Evolutionary conservation across 2,329 filamentous ascomycete species (phyloP).

Genomic region (Pestalotiopsis sp.): DNA sequence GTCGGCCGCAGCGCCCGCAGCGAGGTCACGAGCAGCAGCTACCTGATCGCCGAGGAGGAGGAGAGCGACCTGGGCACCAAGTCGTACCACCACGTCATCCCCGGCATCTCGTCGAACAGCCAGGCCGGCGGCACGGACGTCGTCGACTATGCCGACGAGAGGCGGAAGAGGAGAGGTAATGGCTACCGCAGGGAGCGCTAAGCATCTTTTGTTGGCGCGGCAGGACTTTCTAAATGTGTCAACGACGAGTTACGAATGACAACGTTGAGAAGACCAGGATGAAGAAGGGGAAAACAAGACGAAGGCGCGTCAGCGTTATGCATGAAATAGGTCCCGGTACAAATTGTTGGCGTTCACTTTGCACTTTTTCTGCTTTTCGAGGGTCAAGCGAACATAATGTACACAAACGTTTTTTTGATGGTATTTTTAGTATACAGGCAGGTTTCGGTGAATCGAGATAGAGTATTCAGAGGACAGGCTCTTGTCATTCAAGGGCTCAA

Average conservation of each 20-base stretch:
- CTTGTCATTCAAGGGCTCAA: too few relatives aligned
- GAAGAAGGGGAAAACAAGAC: background rate
- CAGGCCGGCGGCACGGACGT: slow-evolving; percentile 13
- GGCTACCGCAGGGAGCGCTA: slow-evolving; percentile 28
- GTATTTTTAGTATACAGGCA: background rate
- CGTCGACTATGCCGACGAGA: slow-evolving; percentile 46
- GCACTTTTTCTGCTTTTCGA: slow-evolving; percentile 1
- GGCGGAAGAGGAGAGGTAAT: slow-evolving; percentile 41
- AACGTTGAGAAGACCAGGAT: background rate
- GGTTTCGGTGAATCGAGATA: background rate
- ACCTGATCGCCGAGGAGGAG: slow-evolving; percentile 21
- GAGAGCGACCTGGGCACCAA: slow-evolving; percentile 58
- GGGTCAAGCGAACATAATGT: slow-evolving; percentile 5
- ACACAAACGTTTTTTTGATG: background rate
- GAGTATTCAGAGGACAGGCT: background rate
- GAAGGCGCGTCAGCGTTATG: background rate
- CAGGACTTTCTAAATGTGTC: background rate
- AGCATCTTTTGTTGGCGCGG: background rate
- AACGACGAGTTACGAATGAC: background rate
- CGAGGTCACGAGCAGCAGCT: slow-evolving; percentile 21
- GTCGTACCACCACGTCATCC: slow-evolving; percentile 59
- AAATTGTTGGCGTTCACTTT: background rate
- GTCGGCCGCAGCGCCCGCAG: slow-evolving; percentile 31
- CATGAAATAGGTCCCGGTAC: background rate
- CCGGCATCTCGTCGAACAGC: slow-evolving; percentile 46